These are phyloP conservation scores for Gigaspora rosea DNA, from an alignment of 192 early-diverging fungal genomes.

Conservation along the genomic window DNA sequence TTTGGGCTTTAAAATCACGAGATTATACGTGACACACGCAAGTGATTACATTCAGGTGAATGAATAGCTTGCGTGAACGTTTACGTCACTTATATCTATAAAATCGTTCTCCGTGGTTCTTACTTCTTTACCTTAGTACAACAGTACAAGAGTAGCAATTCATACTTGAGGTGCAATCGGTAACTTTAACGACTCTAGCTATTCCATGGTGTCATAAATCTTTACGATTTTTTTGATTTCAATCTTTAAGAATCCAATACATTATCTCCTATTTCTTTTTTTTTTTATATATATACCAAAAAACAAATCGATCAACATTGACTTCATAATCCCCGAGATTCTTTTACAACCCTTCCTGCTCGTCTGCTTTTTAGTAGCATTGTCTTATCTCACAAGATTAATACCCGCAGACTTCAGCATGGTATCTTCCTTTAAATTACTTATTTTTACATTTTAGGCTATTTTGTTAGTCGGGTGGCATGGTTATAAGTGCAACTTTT, in stretches of 20 bases:
- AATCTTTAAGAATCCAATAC: conserved; percentile 27
- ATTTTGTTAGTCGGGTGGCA: neutral
- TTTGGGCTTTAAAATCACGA: no score
- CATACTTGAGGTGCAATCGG: conserved; percentile 2
- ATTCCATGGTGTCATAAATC: conserved; percentile 18
- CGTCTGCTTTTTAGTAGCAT: conserved; percentile 31
- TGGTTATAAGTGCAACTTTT: conserved; percentile 3
- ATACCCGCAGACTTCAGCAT: conserved; percentile 35
- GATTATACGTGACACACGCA: no score
- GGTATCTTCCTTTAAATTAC: conserved; percentile 17
- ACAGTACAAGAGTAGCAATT: neutral
- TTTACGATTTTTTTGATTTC: conserved; percentile 11
- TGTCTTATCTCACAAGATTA: conserved; percentile 21
- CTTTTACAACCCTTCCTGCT: conserved; percentile 31
- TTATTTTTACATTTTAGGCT: neutral
- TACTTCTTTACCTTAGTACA: conserved; percentile 5
- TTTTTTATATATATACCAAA: conserved; percentile 6
- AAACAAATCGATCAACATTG: conserved; percentile 35
- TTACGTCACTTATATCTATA: neutral
- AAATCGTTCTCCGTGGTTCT: neutral
- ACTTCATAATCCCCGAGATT: conserved; percentile 32
- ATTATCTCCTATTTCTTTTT: neutral
- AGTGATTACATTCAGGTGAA: no score
- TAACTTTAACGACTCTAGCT: neutral
- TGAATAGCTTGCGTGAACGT: neutral